Conservation (phyloP, 805 yeast genomes). For the Groenewaldozyma salmanticensis region DNA sequence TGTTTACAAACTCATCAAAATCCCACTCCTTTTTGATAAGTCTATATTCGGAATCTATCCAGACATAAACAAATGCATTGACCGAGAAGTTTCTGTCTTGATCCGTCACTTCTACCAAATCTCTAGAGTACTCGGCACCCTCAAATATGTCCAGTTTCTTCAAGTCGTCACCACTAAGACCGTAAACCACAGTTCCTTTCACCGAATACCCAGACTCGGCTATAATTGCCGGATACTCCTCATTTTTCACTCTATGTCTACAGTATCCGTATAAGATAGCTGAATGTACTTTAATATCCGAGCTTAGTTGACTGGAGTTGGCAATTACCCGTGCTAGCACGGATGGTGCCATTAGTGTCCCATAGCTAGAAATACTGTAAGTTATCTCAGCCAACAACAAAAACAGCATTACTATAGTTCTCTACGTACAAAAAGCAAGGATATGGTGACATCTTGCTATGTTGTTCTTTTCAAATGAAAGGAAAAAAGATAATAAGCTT, state of each 20-base stretch:
- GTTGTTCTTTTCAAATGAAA: no score
- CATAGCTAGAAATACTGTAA: slow-evolving; percentile 13
- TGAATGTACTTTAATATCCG: slow-evolving; percentile 6
- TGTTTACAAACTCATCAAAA: slow-evolving; percentile 12
- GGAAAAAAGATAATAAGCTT: no score
- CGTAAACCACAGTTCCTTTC: slow-evolving; percentile 14
- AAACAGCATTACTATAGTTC: no score
- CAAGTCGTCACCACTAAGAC: slow-evolving; percentile 12
- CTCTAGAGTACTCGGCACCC: slow-evolving; percentile 19
- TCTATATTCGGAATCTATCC: slow-evolving; percentile 13
- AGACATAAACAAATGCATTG: slow-evolving; percentile 14
- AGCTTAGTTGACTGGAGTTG: slow-evolving; percentile 7
- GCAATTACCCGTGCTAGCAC: slow-evolving; percentile 16
- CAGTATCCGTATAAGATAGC: slow-evolving; percentile 14
- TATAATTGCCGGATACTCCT: slow-evolving; percentile 18
- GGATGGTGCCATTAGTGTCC: slow-evolving; percentile 17
- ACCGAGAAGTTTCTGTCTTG: not conserved
- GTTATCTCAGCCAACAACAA: not conserved
- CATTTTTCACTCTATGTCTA: slow-evolving; percentile 14
- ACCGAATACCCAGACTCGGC: slow-evolving; percentile 6
- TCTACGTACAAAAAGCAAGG: no score
- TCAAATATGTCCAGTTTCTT: slow-evolving; percentile 19
- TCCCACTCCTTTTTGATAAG: slow-evolving; percentile 18
- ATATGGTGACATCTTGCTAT: no score
- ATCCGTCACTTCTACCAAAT: slow-evolving; percentile 11